These are phyloP conservation scores for Blastomyces emzantsi DNA, from an alignment of 2,329 filamentous ascomycete species.

Conservation along the genomic window DNA sequence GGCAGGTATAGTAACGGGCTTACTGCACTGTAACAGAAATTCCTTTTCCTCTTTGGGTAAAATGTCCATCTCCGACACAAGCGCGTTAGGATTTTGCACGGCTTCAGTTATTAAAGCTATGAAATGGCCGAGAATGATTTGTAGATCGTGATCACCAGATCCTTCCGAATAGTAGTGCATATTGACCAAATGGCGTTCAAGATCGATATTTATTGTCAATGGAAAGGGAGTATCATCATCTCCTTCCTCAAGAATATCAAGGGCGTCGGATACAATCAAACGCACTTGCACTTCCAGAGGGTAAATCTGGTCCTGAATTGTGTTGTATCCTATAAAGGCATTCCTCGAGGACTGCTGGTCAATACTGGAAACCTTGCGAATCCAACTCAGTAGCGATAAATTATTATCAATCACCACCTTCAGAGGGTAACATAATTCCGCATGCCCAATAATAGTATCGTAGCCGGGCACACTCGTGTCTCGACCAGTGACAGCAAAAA, in stretches of 20 bases:
- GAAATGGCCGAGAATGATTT: background rate
- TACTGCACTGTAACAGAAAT: background rate
- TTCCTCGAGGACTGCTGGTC: background rate
- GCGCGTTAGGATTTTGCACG: background rate
- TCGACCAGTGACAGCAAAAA: constrained; percentile 2
- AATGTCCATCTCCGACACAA: background rate
- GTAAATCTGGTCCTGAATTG: background rate
- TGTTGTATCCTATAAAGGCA: constrained; percentile 1
- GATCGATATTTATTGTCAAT: background rate
- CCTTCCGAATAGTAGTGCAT: background rate
- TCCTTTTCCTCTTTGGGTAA: background rate
- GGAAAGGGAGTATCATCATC: background rate
- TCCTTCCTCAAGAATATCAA: constrained; percentile 2
- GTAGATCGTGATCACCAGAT: background rate
- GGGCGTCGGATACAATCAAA: background rate
- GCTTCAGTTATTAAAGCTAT: background rate
- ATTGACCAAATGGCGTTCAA: background rate
- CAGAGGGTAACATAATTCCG: background rate
- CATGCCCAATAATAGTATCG: background rate
- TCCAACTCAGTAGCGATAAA: background rate
- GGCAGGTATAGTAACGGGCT: background rate
- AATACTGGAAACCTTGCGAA: background rate
- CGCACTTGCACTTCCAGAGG: background rate
- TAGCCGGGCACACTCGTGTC: background rate
- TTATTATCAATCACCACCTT: constrained; percentile 1